A percentile compares a stretch with the other conserved stretches of the same genome.
These are phyloP conservation scores for Entophlyctis luteolus DNA, from an alignment of 192 early-diverging fungal species.

Conservation along the genomic window DNA sequence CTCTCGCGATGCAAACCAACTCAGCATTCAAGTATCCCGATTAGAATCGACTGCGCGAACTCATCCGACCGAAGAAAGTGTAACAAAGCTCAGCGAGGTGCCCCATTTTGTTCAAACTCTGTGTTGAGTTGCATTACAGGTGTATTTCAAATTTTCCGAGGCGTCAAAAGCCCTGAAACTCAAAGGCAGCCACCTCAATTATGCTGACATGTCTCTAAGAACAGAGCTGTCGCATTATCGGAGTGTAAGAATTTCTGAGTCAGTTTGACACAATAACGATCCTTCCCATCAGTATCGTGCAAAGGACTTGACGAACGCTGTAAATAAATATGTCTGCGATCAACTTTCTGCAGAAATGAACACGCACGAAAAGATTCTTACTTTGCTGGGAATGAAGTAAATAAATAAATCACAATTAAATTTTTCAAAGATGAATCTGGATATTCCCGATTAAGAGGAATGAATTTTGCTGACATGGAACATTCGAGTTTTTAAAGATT, in stretches of 20 bases:
- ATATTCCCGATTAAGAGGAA: too few species aligned
- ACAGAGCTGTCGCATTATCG: slow-evolving; percentile 22
- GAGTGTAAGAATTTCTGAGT: not conserved
- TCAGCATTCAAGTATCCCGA: not conserved
- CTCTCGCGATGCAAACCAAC: not conserved
- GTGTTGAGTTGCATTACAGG: not conserved
- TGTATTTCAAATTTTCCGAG: slow-evolving; percentile 16
- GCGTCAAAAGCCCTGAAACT: slow-evolving; percentile 7
- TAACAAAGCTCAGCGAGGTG: slow-evolving; percentile 29
- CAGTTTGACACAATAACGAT: not conserved
- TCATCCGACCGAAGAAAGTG: slow-evolving; percentile 19
- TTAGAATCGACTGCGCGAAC: slow-evolving; percentile 22
- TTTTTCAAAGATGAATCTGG: too few species aligned
- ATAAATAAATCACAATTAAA: too few species aligned
- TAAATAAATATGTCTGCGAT: not conserved
- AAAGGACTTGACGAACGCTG: not conserved
- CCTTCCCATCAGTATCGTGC: slow-evolving; percentile 8
- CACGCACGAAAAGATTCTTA: too few species aligned
- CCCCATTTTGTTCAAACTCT: not conserved
- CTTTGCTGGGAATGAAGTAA: too few species aligned
- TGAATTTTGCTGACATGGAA: too few species aligned
- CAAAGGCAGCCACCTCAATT: slow-evolving; percentile 16
- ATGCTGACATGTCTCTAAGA: slow-evolving; percentile 1
- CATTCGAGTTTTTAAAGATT: too few species aligned
- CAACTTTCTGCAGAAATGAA: slow-evolving; percentile 17